Percentiles rank a stretch among this genome's conserved stretches.
Evolutionary conservation across 495 filamentous ascomycete species (phyloP).

Genomic region (Hypoxylon fragiforme): DNA sequence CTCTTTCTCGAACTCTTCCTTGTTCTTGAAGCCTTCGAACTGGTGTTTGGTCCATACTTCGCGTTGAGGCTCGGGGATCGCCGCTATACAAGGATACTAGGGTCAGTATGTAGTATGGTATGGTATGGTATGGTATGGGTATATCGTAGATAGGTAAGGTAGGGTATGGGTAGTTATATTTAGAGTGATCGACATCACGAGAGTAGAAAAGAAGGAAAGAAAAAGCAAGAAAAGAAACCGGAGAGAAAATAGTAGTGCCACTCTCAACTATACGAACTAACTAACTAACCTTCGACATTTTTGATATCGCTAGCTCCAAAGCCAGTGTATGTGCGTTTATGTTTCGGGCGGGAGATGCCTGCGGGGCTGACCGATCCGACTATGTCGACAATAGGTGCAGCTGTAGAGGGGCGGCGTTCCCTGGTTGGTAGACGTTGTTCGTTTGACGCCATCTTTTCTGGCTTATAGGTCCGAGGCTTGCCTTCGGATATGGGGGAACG

Average conservation of each 20-base stretch:
- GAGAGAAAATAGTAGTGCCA: no score
- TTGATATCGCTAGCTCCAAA: slow-evolving; percentile 91
- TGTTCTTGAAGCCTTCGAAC: slow-evolving; percentile 69
- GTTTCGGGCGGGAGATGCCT: slow-evolving; percentile 77
- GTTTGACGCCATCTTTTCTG: slow-evolving; percentile 44
- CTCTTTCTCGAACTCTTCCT: slow-evolving; percentile 70
- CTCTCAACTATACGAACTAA: no score
- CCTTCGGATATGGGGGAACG: no score
- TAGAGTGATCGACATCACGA: not conserved
- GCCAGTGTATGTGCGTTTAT: slow-evolving; percentile 91
- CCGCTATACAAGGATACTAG: slow-evolving; percentile 42
- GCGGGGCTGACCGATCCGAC: slow-evolving; percentile 78
- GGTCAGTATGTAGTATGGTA: no score
- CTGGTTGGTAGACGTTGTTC: slow-evolving; percentile 40
- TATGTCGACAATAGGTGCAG: slow-evolving; percentile 80
- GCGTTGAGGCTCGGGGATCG: slow-evolving; percentile 85
- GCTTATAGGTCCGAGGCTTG: no score
- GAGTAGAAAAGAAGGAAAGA: not conserved
- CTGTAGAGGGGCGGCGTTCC: slow-evolving; percentile 71
- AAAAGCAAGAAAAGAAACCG: not conserved
- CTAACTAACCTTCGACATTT: slow-evolving; percentile 72
- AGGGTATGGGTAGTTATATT: no score
- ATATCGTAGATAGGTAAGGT: no score
- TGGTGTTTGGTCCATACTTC: slow-evolving; percentile 85
- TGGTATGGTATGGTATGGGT: no score